Evolutionary conservation across 1,139 yeast species (phyloP), one percentile per base, ranked within the genome.

Genomic region (Scheffersomyces lignicola): DNA sequence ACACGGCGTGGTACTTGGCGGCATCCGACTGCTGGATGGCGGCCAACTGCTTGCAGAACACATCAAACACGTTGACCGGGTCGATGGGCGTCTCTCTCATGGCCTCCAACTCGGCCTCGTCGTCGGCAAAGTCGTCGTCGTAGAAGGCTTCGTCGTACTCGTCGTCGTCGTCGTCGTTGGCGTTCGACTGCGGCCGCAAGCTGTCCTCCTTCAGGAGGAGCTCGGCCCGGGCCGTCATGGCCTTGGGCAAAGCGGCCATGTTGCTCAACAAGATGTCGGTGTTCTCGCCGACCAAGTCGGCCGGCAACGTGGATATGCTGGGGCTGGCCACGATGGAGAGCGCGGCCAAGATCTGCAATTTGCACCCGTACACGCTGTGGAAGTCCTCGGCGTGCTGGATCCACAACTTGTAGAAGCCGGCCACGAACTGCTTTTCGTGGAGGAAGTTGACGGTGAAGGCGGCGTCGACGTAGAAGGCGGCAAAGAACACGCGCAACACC

Each of bases 341-440:
- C 22, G 64, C 51, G 1, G 77, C 66, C 48, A 76, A 55, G 5
- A 74, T 67, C 51, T 77, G 80, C 30, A 76, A 57, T 48, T 76
- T 77, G 43, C 79, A 66, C 16, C 80, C 82, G 42, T 75, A 76
- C 13, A 76, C 81, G 49, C 79, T 74, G 43, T 67, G 73, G 58
- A 74, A 70, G 42, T 67, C 69, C 21, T 56, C 65, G 24, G 70
- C 62, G 45, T 73, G 60, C 42, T 69, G 63, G 42, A 74, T 60
- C 80, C 80, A 76, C 40, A 74, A 58, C 41, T 68, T 66, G 52
- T 64, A 64, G 45, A 73, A 71, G 26, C 60, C 52, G 24, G 54
- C 51, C 6, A 60, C 51, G 45, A 70, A 68, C 11, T 60, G 57
- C 37, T 68, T 62, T 18, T 63, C 65, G 27, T 57, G 58, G 44